Conservation (phyloP, 306 rosid genomes). For the Spatholobus suberectus region DNA sequence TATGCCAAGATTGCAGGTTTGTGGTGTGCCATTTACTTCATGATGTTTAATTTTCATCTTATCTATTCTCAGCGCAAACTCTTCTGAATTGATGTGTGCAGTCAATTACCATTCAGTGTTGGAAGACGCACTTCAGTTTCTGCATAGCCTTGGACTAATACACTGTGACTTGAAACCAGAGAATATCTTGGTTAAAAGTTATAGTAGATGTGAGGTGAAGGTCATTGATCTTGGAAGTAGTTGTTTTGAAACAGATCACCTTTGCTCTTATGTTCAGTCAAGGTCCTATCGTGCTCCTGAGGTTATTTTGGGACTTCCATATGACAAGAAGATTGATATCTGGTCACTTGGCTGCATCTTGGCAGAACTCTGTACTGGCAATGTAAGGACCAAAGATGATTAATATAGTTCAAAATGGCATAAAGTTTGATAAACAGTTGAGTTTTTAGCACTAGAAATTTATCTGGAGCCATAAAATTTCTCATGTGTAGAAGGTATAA, state of each 20-base stretch:
- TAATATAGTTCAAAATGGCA: slow-evolving; percentile 12
- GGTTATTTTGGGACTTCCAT: slow-evolving; percentile 89
- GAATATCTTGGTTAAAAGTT: slow-evolving; percentile 91
- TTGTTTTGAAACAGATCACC: slow-evolving; percentile 93
- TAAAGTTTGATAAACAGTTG: background rate
- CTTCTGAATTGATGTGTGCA: slow-evolving; percentile 47
- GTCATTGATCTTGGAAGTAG: slow-evolving; percentile 98
- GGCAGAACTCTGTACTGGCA: slow-evolving; percentile 93
- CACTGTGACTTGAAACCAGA: slow-evolving; percentile 94
- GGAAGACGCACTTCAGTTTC: slow-evolving; percentile 81
- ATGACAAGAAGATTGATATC: slow-evolving; percentile 84
- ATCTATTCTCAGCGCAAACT: slow-evolving; percentile 26
- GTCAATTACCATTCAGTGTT: slow-evolving; percentile 91
- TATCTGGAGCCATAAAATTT: background rate
- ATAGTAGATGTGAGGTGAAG: slow-evolving; percentile 94
- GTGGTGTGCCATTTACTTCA: slow-evolving; percentile 44
- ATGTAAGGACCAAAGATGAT: slow-evolving; percentile 62
- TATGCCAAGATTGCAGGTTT: slow-evolving; percentile 93
- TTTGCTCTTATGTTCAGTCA: slow-evolving; percentile 89
- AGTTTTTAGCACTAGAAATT: background rate
- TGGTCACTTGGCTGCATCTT: slow-evolving; percentile 97
- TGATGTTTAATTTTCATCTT: slow-evolving; percentile 14
- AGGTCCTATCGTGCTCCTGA: slow-evolving; percentile 95
- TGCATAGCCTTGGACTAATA: slow-evolving; percentile 87
- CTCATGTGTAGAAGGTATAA: background rate